Evolutionary conservation across 1,284 basidiomycete species (phyloP), one percentile per base, ranked within the genome.

Genomic region (Ganoderma leucocontextum): DNA sequence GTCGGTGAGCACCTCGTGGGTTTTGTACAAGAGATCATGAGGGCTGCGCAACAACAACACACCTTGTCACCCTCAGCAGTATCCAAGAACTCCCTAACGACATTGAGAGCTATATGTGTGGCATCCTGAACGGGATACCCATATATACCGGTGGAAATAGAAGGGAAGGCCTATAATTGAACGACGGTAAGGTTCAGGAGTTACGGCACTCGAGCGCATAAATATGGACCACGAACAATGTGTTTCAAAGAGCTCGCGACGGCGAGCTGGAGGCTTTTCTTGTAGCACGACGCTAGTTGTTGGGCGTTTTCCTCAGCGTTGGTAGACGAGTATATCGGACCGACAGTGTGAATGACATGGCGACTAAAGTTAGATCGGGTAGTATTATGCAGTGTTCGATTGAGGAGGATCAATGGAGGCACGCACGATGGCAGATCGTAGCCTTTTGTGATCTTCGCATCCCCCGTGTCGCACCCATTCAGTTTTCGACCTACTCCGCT

Each of bases 261-360:
- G 0, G 92, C 91, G 29, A 92, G 69, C 58, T 90, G 82, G 60
- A 97, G 80, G 70, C 91, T 91, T 5, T 80, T 86, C 64, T 77
- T 79, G 77, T 97, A 97, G 78, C 95, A 96, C 17, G 90, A 91
- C 6, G 84, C 82, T 3, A 99, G 86, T 68, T 86, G 83, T 64
- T 79, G 72, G 8, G 88, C 88, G 61, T 86, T 87, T 55, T 80
- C 76, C 19, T 86, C 83, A 2, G 76, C 78, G 1, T 85, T 77
- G 1, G 73, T 71, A 0, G 72, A 65, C 0, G 83, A 83, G 77
- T 95, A 97, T 2, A 96, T 80, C 0, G 96, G 96, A 12, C 97
- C 97, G 33, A 98, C 96, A 1, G 97, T 91, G 76, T 98, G 97
- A 22, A 98, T 95, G 66, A 98, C 84, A 71, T 91, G 85, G 66